These are phyloP conservation scores for Ustilago trichophora DNA, from an alignment of 1,284 basidiomycete species.

Conservation along the genomic window DNA sequence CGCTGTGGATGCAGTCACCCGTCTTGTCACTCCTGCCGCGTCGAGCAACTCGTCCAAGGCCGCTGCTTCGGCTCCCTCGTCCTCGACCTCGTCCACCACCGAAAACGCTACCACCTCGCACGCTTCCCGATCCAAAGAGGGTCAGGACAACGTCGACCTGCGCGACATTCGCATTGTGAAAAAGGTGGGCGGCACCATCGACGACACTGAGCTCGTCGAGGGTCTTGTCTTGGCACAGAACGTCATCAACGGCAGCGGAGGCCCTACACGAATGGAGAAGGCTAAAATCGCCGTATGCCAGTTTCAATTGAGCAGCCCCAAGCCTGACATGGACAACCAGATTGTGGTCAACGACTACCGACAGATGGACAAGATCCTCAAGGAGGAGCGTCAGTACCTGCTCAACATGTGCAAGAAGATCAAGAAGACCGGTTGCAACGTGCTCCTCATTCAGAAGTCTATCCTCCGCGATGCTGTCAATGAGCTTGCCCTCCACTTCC, in stretches of 20 bases:
- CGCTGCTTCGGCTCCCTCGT: constrained; percentile 69
- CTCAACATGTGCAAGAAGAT: constrained; percentile 99
- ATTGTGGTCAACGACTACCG: constrained; percentile 99
- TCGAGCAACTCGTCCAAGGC: constrained; percentile 14
- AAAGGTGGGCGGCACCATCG: constrained; percentile 98
- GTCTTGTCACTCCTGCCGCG: constrained; percentile 45
- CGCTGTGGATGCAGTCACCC: constrained; percentile 87
- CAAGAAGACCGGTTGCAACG: constrained; percentile 99
- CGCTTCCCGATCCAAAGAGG: constrained; percentile 20
- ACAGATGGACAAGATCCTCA: constrained; percentile 99
- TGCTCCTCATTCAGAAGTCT: constrained; percentile 96
- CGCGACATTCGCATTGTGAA: constrained; percentile 96
- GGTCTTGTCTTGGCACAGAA: constrained; percentile 97
- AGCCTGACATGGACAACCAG: constrained; percentile 99
- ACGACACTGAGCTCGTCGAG: constrained; percentile 96
- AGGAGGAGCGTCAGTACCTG: constrained; percentile 97
- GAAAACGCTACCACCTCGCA: neutral
- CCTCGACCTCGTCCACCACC: constrained; percentile 81
- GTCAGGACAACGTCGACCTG: constrained; percentile 77
- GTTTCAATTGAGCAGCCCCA: constrained; percentile 96
- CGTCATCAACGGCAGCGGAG: constrained; percentile 87
- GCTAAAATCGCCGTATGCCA: constrained; percentile 98
- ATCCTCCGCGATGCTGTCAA: constrained; percentile 98
- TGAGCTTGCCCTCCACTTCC: constrained; percentile 97
- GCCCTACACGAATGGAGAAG: constrained; percentile 94